phyloP scores from a whole-genome alignment of 1,284 basidiomycete species.

The Amylostereum chailletii region DNA sequence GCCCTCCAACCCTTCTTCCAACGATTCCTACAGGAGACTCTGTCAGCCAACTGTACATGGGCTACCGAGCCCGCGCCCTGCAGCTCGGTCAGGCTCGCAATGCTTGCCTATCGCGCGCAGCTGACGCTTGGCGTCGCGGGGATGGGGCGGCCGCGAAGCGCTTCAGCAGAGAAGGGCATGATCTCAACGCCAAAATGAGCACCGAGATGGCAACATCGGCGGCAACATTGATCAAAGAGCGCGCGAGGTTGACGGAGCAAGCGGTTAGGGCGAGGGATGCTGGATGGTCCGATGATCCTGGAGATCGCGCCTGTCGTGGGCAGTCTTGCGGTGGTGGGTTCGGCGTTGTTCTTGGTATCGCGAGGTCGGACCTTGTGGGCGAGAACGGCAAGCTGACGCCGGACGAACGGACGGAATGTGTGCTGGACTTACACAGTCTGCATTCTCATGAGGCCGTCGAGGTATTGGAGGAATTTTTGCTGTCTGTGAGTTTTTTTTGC shows the following conservation, averaged over 20 bases:
- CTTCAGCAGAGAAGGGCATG: conserved; percentile 89
- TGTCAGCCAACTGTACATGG: conserved; percentile 78
- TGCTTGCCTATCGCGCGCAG: conserved; percentile 89
- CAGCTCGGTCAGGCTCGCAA: conserved; percentile 91
- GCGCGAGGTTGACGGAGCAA: conserved; percentile 67
- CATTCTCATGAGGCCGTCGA: conserved; percentile 90
- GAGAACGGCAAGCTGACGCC: conserved; percentile 47
- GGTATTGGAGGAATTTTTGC: conserved; percentile 84
- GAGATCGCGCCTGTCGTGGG: conserved; percentile 71
- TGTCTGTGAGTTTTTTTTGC: conserved; percentile 51
- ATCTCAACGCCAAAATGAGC: conserved; percentile 85
- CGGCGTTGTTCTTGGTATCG: conserved; percentile 81
- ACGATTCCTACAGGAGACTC: conserved; percentile 80
- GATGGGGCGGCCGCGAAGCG: conserved; percentile 93
- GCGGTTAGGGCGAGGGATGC: conserved; percentile 64
- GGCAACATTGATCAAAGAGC: conserved; percentile 70
- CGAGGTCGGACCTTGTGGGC: conserved; percentile 42
- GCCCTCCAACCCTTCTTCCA: conserved; percentile 77
- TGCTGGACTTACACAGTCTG: conserved; percentile 81
- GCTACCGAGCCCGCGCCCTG: conserved; percentile 78
- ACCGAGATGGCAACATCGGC: conserved; percentile 80
- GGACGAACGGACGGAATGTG: conserved; percentile 78
- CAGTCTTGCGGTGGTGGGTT: conserved; percentile 74
- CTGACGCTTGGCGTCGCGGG: conserved; percentile 90
- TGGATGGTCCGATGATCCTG: conserved; percentile 77